Conservation (phyloP, 1,284 basidiomycete species). For the Cryptococcus wingfieldii region DNA sequence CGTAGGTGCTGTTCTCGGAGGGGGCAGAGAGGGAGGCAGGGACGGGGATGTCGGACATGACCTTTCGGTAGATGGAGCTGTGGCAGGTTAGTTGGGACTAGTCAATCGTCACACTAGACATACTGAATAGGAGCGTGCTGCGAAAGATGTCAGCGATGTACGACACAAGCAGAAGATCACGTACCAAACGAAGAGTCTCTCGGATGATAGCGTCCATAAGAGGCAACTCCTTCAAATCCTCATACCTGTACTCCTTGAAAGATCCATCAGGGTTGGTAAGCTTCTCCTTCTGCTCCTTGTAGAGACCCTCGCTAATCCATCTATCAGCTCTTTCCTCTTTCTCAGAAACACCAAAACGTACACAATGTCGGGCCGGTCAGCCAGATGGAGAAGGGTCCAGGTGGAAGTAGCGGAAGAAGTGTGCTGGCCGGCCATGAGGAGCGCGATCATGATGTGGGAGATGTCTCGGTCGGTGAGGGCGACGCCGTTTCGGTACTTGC, state of each 20-base stretch:
- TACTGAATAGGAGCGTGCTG: constrained; percentile 86
- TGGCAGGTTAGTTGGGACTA: background rate
- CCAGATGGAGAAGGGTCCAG: constrained; percentile 90
- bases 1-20: constrained; percentile 63
- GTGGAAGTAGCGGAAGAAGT: constrained; percentile 87
- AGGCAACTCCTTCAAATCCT: constrained; percentile 77
- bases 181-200: constrained; percentile 74
- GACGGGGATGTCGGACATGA: constrained; percentile 76
- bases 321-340: background rate
- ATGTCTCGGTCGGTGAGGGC: constrained; percentile 82
- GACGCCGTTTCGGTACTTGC: constrained; percentile 81
- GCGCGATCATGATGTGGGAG: constrained; percentile 93
- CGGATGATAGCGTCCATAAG: constrained; percentile 85
- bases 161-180: constrained; percentile 9
- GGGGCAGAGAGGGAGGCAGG: constrained; percentile 76
- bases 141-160: background rate
- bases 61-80: constrained; percentile 65
- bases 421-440: constrained; percentile 97
- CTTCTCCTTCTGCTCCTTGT: constrained; percentile 79
- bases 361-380: constrained; percentile 71
- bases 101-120: constrained; percentile 46
- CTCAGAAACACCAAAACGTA: constrained; percentile 49
- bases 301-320: constrained; percentile 62
- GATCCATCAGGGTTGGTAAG: constrained; percentile 77
- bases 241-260: constrained; percentile 77